phyloP scores from a whole-genome alignment of 495 filamentous ascomycete species.

The Hyphodiscus hymeniophilus region DNA sequence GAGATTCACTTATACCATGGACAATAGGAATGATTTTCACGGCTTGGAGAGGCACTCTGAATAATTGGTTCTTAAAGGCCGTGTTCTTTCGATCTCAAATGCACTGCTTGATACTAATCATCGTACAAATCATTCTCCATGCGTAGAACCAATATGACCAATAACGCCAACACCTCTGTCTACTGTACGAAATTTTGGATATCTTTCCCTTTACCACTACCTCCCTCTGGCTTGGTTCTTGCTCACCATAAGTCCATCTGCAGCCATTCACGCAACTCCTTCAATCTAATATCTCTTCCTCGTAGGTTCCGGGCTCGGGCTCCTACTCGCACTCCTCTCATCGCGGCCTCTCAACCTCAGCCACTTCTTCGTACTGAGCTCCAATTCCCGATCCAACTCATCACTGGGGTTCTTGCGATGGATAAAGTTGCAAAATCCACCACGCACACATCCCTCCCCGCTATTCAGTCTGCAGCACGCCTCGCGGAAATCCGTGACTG shows the following conservation, averaged over 20 bases:
- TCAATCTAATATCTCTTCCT: slow-evolving; percentile 51
- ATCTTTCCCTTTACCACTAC: background rate
- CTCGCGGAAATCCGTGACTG: slow-evolving; percentile 97
- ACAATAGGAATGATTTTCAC: too few relatives aligned
- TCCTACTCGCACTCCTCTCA: slow-evolving; percentile 67
- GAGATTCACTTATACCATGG: slow-evolving; percentile 1
- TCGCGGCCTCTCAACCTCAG: slow-evolving; percentile 77
- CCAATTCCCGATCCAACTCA: slow-evolving; percentile 82
- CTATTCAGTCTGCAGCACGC: slow-evolving; percentile 92
- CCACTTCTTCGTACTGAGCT: slow-evolving; percentile 93
- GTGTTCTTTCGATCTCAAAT: background rate
- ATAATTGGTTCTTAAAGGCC: background rate
- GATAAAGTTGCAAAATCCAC: slow-evolving; percentile 99
- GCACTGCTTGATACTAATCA: background rate
- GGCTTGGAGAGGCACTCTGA: too few relatives aligned
- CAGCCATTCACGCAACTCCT: too few relatives aligned
- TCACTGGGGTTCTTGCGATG: slow-evolving; percentile 87
- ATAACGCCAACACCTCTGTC: slow-evolving; percentile 7
- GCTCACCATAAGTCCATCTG: too few relatives aligned
- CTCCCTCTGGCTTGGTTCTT: too few relatives aligned
- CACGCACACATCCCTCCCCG: slow-evolving; percentile 91
- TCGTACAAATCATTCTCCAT: too few relatives aligned
- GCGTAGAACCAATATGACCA: background rate
- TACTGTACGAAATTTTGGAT: background rate
- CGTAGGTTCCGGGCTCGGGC: slow-evolving; percentile 70